These are phyloP conservation scores for Aspergillus versicolor DNA, from an alignment of 2,329 filamentous ascomycete genomes.

Conservation along the genomic window DNA sequence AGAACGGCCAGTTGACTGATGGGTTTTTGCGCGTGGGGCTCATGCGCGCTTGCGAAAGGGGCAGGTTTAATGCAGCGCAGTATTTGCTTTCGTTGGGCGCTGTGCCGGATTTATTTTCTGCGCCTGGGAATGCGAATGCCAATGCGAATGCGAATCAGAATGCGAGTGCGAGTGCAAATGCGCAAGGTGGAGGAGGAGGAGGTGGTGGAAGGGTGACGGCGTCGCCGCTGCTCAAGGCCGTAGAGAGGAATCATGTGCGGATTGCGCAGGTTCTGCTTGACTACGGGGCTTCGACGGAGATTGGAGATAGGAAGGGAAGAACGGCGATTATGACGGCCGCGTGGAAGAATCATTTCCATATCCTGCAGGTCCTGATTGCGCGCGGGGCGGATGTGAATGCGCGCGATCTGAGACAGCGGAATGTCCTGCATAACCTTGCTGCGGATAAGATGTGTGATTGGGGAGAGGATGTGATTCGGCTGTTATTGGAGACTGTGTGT, in stretches of 20 bases:
- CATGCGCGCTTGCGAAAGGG: slow-evolving; percentile 42
- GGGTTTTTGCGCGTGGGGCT: slow-evolving; percentile 41
- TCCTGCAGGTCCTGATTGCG: slow-evolving; percentile 39
- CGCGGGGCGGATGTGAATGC: slow-evolving; percentile 38
- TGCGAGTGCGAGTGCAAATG: not conserved
- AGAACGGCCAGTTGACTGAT: slow-evolving; percentile 37
- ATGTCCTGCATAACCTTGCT: slow-evolving; percentile 44
- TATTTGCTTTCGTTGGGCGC: slow-evolving; percentile 40
- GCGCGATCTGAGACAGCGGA: slow-evolving; percentile 29
- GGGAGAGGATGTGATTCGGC: slow-evolving; percentile 45
- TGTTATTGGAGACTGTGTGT: slow-evolving; percentile 41
- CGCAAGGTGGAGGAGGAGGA: not conserved
- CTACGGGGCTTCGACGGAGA: slow-evolving; percentile 31
- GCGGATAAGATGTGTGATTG: slow-evolving; percentile 49
- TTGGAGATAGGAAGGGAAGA: slow-evolving; percentile 46
- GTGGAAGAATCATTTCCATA: slow-evolving; percentile 42
- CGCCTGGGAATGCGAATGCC: not conserved
- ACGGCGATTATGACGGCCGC: slow-evolving; percentile 47
- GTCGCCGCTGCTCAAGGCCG: slow-evolving; percentile 39
- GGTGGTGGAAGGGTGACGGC: slow-evolving; percentile 10
- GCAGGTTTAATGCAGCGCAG: slow-evolving; percentile 30
- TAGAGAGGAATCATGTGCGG: slow-evolving; percentile 41
- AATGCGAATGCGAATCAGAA: not conserved
- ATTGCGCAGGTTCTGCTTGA: slow-evolving; percentile 47
- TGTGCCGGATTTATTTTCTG: slow-evolving; percentile 29